Percentiles rank a stretch among this genome's conserved stretches.
Evolutionary conservation across 2,329 filamentous ascomycete species (phyloP).

Genomic region (Pseudonectria foliicola): DNA sequence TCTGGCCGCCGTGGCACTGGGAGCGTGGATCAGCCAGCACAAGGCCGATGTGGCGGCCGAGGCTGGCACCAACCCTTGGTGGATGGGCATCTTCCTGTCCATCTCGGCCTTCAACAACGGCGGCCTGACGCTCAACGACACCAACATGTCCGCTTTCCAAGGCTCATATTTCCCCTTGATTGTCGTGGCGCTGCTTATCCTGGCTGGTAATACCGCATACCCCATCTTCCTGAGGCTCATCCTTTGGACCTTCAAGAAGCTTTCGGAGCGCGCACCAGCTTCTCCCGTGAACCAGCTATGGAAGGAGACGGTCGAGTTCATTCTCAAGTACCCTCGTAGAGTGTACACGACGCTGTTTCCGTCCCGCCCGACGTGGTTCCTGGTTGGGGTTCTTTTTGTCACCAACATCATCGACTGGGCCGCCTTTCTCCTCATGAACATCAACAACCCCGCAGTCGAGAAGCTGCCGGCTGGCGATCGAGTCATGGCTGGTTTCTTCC

Average conservation of each 20-base stretch:
- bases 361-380: constrained; percentile 56
- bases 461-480: constrained; percentile 45
- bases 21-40: constrained; percentile 52
- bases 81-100: constrained; percentile 61
- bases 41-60: constrained; percentile 38
- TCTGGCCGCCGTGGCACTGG: constrained; percentile 50
- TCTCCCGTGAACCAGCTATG: constrained; percentile 30
- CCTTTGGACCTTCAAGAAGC: constrained; percentile 45
- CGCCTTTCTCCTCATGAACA: constrained; percentile 58
- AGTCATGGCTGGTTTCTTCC: constrained; percentile 58
- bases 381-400: constrained; percentile 52
- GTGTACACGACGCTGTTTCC: constrained; percentile 61
- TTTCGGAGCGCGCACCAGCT: constrained; percentile 32
- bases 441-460: constrained; percentile 51
- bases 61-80: constrained; percentile 60
- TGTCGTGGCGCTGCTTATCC: constrained; percentile 49
- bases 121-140: constrained; percentile 61
- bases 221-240: constrained; percentile 55
- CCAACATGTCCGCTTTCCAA: constrained; percentile 58
- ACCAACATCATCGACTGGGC: constrained; percentile 60
- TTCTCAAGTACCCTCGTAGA: constrained; percentile 48
- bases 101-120: constrained; percentile 65
- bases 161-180: constrained; percentile 43
- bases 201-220: constrained; percentile 61
- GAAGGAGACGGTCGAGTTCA: constrained; percentile 46